Conservation (phyloP, 225 moss, liverwort and hornwort species). For the Bryum argenteum region DNA sequence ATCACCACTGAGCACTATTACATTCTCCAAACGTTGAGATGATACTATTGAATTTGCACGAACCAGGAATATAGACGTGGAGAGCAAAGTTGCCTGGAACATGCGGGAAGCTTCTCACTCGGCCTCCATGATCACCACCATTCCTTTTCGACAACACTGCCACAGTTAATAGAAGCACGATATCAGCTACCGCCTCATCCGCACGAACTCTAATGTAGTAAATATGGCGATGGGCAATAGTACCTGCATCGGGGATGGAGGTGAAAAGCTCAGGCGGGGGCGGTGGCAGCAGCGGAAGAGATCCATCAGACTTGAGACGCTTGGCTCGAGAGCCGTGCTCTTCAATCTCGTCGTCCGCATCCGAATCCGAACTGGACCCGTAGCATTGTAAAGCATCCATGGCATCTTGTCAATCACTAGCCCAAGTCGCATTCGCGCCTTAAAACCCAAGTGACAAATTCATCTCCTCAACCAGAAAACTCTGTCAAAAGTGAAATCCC, state of each 20-base stretch:
- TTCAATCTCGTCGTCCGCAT: constrained; percentile 38
- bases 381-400: constrained; percentile 79
- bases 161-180: constrained; percentile 19
- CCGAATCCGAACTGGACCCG: constrained; percentile 59
- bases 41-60: not conserved
- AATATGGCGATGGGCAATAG: not conserved
- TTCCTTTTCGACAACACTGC: constrained; percentile 44
- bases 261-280: constrained; percentile 66
- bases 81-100: constrained; percentile 90
- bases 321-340: constrained; percentile 25
- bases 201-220: not conserved
- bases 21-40: too few species aligned
- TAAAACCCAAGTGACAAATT: not conserved
- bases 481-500: too few species aligned
- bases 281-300: constrained; percentile 43
- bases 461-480: not conserved
- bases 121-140: constrained; percentile 55
- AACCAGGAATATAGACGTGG: constrained; percentile 94
- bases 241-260: constrained; percentile 57
- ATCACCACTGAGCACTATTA: too few species aligned
- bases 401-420: constrained; percentile 26
- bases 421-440: not conserved
- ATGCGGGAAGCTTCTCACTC: constrained; percentile 84
- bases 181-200: not conserved
- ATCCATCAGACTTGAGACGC: constrained; percentile 35